Conservation (phyloP, 192 early-diverging fungal genomes). For the Chytriomyces sp. region DNA sequence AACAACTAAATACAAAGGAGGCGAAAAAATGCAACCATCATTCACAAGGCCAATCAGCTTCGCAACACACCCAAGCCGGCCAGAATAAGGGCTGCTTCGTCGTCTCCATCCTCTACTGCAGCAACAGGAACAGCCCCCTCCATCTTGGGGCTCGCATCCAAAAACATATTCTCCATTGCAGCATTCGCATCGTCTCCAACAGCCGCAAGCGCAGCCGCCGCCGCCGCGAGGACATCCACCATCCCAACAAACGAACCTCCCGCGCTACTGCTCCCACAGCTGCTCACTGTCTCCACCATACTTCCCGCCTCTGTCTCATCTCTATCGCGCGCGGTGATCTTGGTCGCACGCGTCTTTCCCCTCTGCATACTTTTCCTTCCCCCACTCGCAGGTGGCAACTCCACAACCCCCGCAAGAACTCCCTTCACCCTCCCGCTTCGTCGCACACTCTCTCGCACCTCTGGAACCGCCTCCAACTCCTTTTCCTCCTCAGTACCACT, state of each 20-base stretch:
- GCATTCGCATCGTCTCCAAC: conserved; percentile 1
- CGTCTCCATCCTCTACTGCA: neutral
- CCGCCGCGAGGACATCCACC: conserved; percentile 6
- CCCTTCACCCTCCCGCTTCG: neutral
- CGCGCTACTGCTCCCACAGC: no score
- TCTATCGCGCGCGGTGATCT: no score
- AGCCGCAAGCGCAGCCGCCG: conserved; percentile 2
- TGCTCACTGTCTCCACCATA: no score
- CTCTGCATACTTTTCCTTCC: neutral
- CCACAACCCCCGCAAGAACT: neutral
- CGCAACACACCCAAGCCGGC: neutral
- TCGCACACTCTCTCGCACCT: neutral
- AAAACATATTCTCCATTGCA: no score
- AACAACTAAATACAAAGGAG: no score
- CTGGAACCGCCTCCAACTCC: neutral
- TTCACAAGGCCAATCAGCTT: neutral
- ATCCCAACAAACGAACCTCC: no score
- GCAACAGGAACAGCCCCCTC: no score
- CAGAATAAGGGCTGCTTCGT: neutral
- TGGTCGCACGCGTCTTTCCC: neutral
- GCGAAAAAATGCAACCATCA: no score
- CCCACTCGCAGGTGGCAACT: neutral
- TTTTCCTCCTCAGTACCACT: neutral
- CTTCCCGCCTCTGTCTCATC: no score
- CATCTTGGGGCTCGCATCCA: no score